Percentiles rank a stretch among this genome's conserved stretches.
Conservation (phyloP, 768 basidiomycete species). For the Clitopilus hobsonii region DNA sequence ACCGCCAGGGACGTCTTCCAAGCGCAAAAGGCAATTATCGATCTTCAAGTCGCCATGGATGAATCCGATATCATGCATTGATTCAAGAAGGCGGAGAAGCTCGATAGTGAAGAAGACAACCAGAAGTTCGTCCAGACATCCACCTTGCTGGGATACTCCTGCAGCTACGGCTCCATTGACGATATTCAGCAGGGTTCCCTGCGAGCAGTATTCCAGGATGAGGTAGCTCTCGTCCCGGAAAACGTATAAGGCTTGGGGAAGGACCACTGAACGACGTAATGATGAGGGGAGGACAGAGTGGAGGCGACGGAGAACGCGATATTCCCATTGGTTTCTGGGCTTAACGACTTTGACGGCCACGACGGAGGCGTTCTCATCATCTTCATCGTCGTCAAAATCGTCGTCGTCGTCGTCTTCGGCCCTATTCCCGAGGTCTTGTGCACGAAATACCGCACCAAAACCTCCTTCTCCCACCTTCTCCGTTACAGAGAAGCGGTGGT, state of each 20-base stretch:
- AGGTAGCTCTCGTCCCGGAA: slow-evolving; percentile 90
- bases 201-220: slow-evolving; percentile 80
- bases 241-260: slow-evolving; percentile 75
- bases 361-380: slow-evolving; percentile 48
- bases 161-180: slow-evolving; percentile 80
- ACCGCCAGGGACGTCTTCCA: slow-evolving; percentile 77
- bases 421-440: slow-evolving; percentile 49
- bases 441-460: slow-evolving; percentile 93
- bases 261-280: slow-evolving; percentile 65
- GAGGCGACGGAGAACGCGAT: slow-evolving; percentile 74
- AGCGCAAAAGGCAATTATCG: slow-evolving; percentile 94
- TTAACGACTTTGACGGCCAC: slow-evolving; percentile 91
- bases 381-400: slow-evolving; percentile 51
- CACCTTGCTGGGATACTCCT: slow-evolving; percentile 76
- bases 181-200: slow-evolving; percentile 88
- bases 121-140: slow-evolving; percentile 85
- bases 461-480: slow-evolving; percentile 97
- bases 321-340: slow-evolving; percentile 91
- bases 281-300: slow-evolving; percentile 60
- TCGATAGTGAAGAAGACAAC: slow-evolving; percentile 96
- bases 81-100: slow-evolving; percentile 77
- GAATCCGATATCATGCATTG: slow-evolving; percentile 76
- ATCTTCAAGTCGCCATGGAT: slow-evolving; percentile 99
- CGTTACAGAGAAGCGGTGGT: slow-evolving; percentile 60
- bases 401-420: slow-evolving; percentile 52